Percentiles rank a stretch among this genome's conserved stretches.
These are phyloP conservation scores for Gentiana straminea DNA, from an alignment of 257 asterid genomes.

Conservation along the genomic window DNA sequence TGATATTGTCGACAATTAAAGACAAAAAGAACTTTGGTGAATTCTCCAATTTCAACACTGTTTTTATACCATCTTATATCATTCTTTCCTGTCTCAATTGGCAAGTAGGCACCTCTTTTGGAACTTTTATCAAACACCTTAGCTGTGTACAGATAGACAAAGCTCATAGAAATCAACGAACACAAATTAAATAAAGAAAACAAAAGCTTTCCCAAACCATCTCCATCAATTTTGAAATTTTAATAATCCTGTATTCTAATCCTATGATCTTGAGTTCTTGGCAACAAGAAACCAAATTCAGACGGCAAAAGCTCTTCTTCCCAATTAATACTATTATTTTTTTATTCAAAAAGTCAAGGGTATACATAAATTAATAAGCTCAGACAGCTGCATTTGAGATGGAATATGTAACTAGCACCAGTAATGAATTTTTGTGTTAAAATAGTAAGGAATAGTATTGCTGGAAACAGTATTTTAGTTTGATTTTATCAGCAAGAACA, in stretches of 20 bases:
- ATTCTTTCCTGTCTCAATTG: constrained; percentile 2
- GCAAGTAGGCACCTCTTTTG: neutral
- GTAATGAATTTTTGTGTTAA: neutral
- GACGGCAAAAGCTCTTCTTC: constrained; percentile 14
- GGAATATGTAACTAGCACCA: neutral
- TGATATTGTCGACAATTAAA: neutral
- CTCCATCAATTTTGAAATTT: neutral
- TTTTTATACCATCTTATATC: neutral
- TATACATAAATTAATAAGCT: neutral
- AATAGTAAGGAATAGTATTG: neutral
- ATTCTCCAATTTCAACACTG: constrained; percentile 2
- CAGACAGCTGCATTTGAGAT: constrained; percentile 7
- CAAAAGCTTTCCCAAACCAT: neutral
- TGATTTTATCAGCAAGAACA: neutral
- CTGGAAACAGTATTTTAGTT: constrained; percentile 1
- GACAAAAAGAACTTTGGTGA: neutral
- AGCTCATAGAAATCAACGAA: neutral
- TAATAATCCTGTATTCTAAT: neutral
- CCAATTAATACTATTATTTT: neutral
- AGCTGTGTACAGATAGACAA: neutral
- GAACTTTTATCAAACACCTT: neutral
- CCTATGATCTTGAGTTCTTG: neutral
- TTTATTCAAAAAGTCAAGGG: constrained; percentile 4
- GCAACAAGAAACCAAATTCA: constrained; percentile 2
- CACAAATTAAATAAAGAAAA: neutral